A percentile compares a stretch with the other conserved stretches of the same genome.
phyloP scores from a whole-genome alignment of 371 early-diverging fungal genomes.

The Rhizopus microsporus region DNA sequence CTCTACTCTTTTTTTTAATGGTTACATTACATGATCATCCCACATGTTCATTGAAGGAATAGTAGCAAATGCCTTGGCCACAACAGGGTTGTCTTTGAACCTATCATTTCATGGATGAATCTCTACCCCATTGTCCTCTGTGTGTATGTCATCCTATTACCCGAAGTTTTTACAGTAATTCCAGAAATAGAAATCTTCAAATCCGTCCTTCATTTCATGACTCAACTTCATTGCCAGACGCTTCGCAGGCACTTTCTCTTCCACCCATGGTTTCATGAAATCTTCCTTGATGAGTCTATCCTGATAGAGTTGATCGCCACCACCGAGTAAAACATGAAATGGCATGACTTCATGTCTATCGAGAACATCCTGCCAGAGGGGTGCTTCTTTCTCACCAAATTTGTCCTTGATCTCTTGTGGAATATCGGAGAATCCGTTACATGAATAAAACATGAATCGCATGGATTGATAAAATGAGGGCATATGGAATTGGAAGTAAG shows the following conservation, averaged over 20 bases:
- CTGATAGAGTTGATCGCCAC: conserved; percentile 83
- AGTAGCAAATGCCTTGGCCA: conserved; percentile 61
- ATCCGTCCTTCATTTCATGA: conserved; percentile 50
- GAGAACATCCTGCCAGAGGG: conserved; percentile 78
- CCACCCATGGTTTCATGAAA: conserved; percentile 63
- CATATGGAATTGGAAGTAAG: conserved; percentile 22
- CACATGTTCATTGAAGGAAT: conserved; percentile 75
- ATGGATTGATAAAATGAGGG: conserved; percentile 24
- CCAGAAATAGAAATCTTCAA: conserved; percentile 72
- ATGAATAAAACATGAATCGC: conserved; percentile 28
- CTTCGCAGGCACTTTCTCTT: conserved; percentile 49
- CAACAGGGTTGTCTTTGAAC: conserved; percentile 29
- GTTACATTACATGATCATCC: conserved; percentile 68
- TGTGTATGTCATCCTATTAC: conserved; percentile 2
- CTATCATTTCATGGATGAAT: conserved; percentile 9
- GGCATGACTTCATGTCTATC: conserved; percentile 67
- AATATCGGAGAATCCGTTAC: conserved; percentile 69
- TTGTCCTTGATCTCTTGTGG: conserved; percentile 53
- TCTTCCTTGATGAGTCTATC: conserved; percentile 61
- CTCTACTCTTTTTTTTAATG: background rate
- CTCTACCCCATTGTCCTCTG: background rate
- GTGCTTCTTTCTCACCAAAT: conserved; percentile 57
- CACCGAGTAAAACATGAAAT: conserved; percentile 79
- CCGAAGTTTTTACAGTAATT: conserved; percentile 72
- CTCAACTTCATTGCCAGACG: conserved; percentile 41